Evolutionary conservation across 345 rosid genomes (phyloP).

Genomic region (Citrus cavaleriei): DNA sequence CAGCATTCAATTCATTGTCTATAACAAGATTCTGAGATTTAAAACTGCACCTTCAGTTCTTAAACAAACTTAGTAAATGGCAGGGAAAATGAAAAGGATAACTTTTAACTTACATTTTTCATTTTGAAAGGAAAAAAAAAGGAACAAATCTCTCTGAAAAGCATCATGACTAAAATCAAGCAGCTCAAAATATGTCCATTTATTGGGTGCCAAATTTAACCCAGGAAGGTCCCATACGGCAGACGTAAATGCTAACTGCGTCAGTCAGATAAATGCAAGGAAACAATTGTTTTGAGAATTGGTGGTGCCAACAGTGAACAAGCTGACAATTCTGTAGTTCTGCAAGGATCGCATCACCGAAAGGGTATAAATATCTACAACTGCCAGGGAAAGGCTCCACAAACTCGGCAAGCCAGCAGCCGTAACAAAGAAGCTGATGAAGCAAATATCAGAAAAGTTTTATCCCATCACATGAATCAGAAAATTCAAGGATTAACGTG

Average conservation of each 20-base stretch:
- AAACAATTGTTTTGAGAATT: too few species aligned
- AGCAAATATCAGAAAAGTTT: conserved; percentile 19
- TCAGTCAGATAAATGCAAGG: neutral
- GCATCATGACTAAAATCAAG: neutral
- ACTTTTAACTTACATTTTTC: too few species aligned
- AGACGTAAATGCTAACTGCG: neutral
- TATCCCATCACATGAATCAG: conserved; percentile 9
- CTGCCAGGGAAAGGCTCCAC: conserved; percentile 61
- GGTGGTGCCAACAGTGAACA: conserved; percentile 33
- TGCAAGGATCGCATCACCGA: conserved; percentile 43
- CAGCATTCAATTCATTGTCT: neutral
- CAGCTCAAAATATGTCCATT: neutral
- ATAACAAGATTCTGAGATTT: neutral
- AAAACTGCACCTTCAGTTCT: neutral
- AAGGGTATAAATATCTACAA: conserved; percentile 56
- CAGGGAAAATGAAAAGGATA: neutral
- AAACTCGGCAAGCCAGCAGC: conserved; percentile 68
- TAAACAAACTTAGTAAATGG: neutral
- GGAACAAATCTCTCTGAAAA: neutral
- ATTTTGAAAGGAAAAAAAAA: too few species aligned
- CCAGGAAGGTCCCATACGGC: neutral
- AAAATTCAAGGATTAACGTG: neutral
- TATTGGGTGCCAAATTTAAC: neutral
- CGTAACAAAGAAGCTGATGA: conserved; percentile 68
- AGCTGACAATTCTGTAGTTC: conserved; percentile 41